Evolutionary conservation across 805 yeast species (phyloP), one percentile per base, ranked within the genome.

Genomic region (Kluyveromyces starmeri): DNA sequence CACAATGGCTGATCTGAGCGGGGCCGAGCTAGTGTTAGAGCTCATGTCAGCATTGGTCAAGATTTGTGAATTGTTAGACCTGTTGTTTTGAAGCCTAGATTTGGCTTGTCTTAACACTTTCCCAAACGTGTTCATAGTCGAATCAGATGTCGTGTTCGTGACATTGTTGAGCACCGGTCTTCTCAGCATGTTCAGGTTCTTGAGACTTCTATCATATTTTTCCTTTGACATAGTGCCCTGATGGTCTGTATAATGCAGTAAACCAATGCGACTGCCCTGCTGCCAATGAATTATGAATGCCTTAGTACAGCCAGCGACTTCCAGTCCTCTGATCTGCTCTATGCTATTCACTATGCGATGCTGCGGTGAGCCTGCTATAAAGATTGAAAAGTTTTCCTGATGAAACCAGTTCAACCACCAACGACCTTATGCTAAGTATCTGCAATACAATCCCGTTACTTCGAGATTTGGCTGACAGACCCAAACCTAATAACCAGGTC

Each of bases 121-220:
- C n/a, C 42, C 42, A 24, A 39, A 27, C 23, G 42, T 28, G 6
- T 38, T 28, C 18, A 38, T 38, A 25, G 34, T 28, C 7, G 48
- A 34, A 16, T 46, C 39, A n/a, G n/a, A n/a, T 19, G 47, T 45
- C 8, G 61, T 56, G 34, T 57, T 54, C 13, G 63, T 58, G 9
- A 58, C 63, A 37, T 58, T 58, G 23, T 50, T 50, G 31, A 58
- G 44, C 13, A 59, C 63, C 29, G 58, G 41, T 34, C 63, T 43
- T 26, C 34, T 28, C 22, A 35, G 31, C 29, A 35, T 30, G 22
- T 27, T 24, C 33, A 30, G 14, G 19, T 30, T 30, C 22, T 30
- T 30, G 19, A 30, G 17, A 13, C 26, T 30, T 14, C 33, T 30
- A n/a, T 30, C 33, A 30, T 30, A 20, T 22, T 30, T 30, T 13